Evolutionary conservation across 192 early-diverging fungal genomes (phyloP).

Genomic region (Coemansia sp.): DNA sequence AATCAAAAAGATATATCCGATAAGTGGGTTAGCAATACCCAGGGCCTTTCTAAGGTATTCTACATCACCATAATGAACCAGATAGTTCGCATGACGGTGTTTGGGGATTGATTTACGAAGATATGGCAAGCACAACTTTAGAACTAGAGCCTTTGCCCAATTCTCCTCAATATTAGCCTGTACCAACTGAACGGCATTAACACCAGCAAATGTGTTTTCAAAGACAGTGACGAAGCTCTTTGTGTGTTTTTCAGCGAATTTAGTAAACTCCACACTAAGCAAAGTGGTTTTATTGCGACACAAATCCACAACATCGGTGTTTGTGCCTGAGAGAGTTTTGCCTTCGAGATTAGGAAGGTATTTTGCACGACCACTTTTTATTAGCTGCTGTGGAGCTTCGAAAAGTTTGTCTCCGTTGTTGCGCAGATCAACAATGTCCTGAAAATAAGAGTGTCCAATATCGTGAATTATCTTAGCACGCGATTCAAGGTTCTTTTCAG

Average conservation of each 20-base stretch:
- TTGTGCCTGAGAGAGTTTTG: conserved; percentile 28
- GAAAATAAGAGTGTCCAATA: conserved; percentile 51
- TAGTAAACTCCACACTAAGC: conserved; percentile 49
- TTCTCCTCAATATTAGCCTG: conserved; percentile 56
- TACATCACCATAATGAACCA: conserved; percentile 50
- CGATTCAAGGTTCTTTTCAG: conserved; percentile 53
- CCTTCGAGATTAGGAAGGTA: conserved; percentile 52
- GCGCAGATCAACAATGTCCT: conserved; percentile 54
- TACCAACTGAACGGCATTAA: conserved; percentile 33
- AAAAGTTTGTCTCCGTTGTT: conserved; percentile 55
- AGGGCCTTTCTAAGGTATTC: conserved; percentile 37
- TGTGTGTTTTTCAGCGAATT: conserved; percentile 52
- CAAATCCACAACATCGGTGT: conserved; percentile 25
- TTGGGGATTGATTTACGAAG: conserved; percentile 31
- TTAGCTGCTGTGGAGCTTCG: conserved; percentile 39
- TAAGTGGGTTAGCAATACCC: conserved; percentile 53
- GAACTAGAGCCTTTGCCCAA: conserved; percentile 46
- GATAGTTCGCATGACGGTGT: conserved; percentile 24
- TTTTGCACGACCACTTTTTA: conserved; percentile 28
- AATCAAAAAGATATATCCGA: conserved; percentile 54
- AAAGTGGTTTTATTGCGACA: conserved; percentile 40
- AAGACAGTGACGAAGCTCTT: conserved; percentile 41
- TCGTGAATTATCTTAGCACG: conserved; percentile 49
- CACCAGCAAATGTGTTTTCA: conserved; percentile 23
- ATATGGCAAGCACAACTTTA: conserved; percentile 41